Evolutionary conservation across 805 yeast species (phyloP).

Genomic region (Tetrapisispora namnaoensis): DNA sequence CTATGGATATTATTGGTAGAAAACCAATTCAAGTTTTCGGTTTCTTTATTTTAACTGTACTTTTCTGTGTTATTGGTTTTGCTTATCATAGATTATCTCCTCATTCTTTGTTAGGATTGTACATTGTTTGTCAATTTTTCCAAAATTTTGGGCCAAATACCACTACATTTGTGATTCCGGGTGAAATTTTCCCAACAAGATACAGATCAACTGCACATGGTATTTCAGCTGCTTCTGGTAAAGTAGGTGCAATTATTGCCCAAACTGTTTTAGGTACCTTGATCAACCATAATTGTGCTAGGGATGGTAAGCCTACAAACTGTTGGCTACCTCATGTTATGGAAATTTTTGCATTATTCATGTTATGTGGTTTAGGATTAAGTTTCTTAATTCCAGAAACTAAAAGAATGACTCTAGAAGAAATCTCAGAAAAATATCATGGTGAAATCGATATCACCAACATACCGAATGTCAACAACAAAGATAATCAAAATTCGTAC

Average conservation of each 20-base stretch:
- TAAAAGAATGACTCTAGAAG: conserved; percentile 82
- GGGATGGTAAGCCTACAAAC: conserved; percentile 36
- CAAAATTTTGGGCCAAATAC: conserved; percentile 90
- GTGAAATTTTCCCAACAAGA: conserved; percentile 89
- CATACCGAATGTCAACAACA: background rate
- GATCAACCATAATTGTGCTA: conserved; percentile 66
- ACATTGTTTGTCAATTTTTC: conserved; percentile 77
- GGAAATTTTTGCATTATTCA: conserved; percentile 88
- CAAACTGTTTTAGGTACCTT: conserved; percentile 82
- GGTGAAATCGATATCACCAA: conserved; percentile 40
- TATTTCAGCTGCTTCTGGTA: conserved; percentile 86
- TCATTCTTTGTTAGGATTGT: conserved; percentile 63
- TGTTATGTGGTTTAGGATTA: conserved; percentile 66
- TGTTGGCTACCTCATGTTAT: conserved; percentile 89
- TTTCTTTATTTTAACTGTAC: conserved; percentile 56
- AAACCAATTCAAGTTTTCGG: conserved; percentile 73
- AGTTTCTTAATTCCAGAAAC: conserved; percentile 79
- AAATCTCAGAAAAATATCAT: conserved; percentile 69
- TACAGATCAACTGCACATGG: conserved; percentile 95
- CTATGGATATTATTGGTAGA: conserved; percentile 75
- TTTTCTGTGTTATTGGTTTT: conserved; percentile 76
- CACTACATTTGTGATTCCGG: conserved; percentile 84
- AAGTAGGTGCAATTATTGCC: conserved; percentile 87
- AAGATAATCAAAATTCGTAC: too few relatives aligned
- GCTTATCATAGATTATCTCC: conserved; percentile 63